A percentile compares a stretch with the other conserved stretches of the same genome.
Evolutionary conservation across 768 basidiomycete species (phyloP).

Genomic region (Hericium erinaceus): DNA sequence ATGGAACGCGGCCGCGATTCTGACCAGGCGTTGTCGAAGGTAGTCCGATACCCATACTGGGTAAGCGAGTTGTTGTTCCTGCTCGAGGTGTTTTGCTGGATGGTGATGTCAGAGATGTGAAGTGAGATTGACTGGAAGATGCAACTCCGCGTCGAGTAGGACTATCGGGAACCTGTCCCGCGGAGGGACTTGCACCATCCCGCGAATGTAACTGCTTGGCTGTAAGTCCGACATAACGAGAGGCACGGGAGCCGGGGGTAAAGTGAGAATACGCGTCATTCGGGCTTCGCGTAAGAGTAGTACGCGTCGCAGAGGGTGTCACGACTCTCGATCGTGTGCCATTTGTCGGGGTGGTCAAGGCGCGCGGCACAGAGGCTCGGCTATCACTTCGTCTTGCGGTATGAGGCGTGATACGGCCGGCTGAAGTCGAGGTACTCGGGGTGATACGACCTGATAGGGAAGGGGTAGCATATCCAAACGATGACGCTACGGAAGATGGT

Average conservation of each 20-base stretch:
- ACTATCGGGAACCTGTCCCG: constrained; percentile 6
- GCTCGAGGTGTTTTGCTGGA: constrained; percentile 67
- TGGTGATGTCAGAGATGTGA: constrained; percentile 27
- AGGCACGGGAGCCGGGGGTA: constrained; percentile 77
- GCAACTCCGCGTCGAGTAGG: constrained; percentile 16
- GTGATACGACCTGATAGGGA: constrained; percentile 22
- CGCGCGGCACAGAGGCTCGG: constrained; percentile 33
- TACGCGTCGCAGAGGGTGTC: constrained; percentile 36
- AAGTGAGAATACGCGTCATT: constrained; percentile 2
- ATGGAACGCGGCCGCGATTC: constrained; percentile 52
- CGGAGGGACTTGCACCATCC: neutral
- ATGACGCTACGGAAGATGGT: constrained; percentile 76
- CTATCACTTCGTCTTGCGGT: constrained; percentile 28
- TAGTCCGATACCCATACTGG: constrained; percentile 27
- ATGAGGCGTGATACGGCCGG: constrained; percentile 17
- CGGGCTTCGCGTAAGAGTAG: constrained; percentile 11
- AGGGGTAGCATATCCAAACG: constrained; percentile 40
- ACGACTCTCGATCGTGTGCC: constrained; percentile 17
- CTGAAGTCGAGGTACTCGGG: constrained; percentile 19
- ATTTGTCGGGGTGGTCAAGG: constrained; percentile 16
- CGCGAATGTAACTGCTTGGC: constrained; percentile 56
- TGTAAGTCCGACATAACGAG: constrained; percentile 48
- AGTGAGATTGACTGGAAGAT: neutral
- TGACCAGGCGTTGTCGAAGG: constrained; percentile 34
- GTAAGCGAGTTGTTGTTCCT: constrained; percentile 24